phyloP scores from a whole-genome alignment of 257 asterid species.

The Capsicum chinense region DNA sequence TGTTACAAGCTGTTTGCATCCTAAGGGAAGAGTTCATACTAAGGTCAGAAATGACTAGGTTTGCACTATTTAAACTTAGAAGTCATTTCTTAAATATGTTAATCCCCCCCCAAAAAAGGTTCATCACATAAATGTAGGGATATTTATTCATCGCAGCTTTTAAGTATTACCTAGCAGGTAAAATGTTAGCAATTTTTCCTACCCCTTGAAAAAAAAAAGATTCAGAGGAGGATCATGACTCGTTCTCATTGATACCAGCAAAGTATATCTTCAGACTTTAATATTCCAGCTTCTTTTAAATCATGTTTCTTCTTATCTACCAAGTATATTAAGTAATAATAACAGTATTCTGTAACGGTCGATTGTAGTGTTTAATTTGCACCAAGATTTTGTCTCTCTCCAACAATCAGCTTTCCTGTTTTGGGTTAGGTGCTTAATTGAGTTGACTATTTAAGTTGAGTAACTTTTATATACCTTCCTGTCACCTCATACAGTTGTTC shows the following conservation, averaged over 20 bases:
- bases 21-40: too few species aligned
- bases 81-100: too few species aligned
- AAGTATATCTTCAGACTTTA: background rate
- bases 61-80: too few species aligned
- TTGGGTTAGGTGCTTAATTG: background rate
- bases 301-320: background rate
- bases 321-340: background rate
- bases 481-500: background rate
- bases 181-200: background rate
- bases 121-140: too few species aligned
- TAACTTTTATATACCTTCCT: background rate
- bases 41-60: too few species aligned
- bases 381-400: background rate
- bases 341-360: too few species aligned
- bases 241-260: background rate
- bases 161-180: background rate
- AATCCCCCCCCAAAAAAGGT: too few species aligned
- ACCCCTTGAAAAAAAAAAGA: background rate
- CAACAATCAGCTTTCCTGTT: background rate
- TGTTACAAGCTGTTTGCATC: too few species aligned
- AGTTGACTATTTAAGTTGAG: background rate
- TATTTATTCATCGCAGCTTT: too few species aligned
- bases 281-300: background rate
- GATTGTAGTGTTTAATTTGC: background rate
- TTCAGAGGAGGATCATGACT: background rate